Evolutionary conservation across 495 filamentous ascomycete genomes (phyloP), one percentile per base, ranked within the genome.

Genomic region (Bathelium albidoporum): DNA sequence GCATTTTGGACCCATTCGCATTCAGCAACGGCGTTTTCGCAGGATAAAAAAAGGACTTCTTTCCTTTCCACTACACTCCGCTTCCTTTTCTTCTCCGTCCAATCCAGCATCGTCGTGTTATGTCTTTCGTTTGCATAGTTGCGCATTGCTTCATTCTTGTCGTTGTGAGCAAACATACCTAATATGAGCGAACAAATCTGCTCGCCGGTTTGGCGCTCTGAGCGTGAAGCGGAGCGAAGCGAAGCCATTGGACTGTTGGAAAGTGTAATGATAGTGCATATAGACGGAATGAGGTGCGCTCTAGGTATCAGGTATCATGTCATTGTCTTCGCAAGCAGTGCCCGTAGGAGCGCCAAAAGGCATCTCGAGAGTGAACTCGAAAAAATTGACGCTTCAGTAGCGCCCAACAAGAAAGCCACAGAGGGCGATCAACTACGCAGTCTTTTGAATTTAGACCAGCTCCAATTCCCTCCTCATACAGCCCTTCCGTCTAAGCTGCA

Each of bases 51-150:
- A 55, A 55, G 5, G 9, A 7, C 9, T 55, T 36, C 39, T 67
- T 53, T 61, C 58, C 45, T 34, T 31, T 39, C 59, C 22, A 43
- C 55, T 31, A 59, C 45, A n/a, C 22, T 45, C 32, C 59, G 2
- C 24, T 26, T 20, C 24, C 20, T 49, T 12, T 22, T 49, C 44
- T 2, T 16, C 20, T 49, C 34, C n/a, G n/a, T n/a, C 14, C 34
- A 14, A 39, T 5, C 34, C 34, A 5, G 14, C 34, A 39, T 39
- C 14, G 34, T 39, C 34, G 34, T 39, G 5, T 39, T 14, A 39
- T 39, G 14, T 14, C 34, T 14, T 39, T 39, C 14, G 5, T 39
- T 39, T 39, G 5, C 34, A 5, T 39, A 5, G 5, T 39, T 39
- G 5, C 14, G 34, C 34, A 39, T 39, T n/a, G n/a, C n/a, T n/a